Evolutionary conservation across 1,284 basidiomycete genomes (phyloP).

Genomic region (Lentinula novae-zelandiae): DNA sequence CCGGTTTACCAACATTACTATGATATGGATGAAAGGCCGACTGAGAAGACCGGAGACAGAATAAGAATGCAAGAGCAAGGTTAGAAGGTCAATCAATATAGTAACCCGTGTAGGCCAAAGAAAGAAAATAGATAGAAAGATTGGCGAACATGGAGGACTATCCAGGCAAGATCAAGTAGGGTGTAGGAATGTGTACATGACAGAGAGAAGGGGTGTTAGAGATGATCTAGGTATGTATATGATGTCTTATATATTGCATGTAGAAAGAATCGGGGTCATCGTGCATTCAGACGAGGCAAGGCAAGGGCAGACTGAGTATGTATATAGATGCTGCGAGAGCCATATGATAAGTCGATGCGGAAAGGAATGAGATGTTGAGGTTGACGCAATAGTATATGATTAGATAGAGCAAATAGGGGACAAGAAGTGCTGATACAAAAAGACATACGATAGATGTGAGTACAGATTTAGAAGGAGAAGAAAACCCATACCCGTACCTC

Average conservation of each 20-base stretch:
- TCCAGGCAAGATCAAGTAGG: not conserved
- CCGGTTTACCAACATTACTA: too few species aligned
- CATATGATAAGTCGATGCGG: not conserved
- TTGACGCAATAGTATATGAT: not conserved
- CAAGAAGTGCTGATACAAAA: not conserved
- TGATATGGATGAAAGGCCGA: too few species aligned
- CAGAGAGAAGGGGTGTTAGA: too few species aligned
- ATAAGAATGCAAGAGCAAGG: too few species aligned
- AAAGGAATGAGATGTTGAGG: not conserved
- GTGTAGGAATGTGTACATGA: not conserved
- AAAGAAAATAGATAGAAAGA: too few species aligned
- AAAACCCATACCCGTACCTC: not conserved
- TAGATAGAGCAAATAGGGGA: not conserved
- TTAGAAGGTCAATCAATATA: too few species aligned
- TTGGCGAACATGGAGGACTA: too few species aligned
- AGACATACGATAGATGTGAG: not conserved
- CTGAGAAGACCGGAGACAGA: too few species aligned
- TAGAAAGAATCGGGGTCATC: not conserved
- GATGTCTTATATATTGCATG: not conserved
- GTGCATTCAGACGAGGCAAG: not conserved
- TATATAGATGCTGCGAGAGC: not conserved
- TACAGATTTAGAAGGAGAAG: not conserved
- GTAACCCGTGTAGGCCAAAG: too few species aligned
- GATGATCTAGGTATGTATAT: too few species aligned
- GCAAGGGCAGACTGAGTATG: too few species aligned